Evolutionary conservation across 106 monocot species (phyloP).

Genomic region (Dendrobium huoshanense): DNA sequence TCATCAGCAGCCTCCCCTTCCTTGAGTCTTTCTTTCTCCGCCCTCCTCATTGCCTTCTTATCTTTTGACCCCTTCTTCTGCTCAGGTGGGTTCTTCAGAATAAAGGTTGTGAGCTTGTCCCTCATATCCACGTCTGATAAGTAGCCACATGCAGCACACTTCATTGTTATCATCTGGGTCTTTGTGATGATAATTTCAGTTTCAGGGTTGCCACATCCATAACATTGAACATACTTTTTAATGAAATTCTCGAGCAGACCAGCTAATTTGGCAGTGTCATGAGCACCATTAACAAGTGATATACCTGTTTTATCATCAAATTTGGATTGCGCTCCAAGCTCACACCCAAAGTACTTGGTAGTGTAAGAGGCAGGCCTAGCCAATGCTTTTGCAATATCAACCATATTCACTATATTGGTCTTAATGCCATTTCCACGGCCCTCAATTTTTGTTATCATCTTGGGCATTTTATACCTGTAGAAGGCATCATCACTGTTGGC

Average conservation of each 20-base stretch:
- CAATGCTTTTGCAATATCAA: slow-evolving; percentile 75
- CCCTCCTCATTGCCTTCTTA: slow-evolving; percentile 69
- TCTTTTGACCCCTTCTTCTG: slow-evolving; percentile 61
- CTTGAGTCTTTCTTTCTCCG: slow-evolving; percentile 73
- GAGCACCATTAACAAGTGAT: slow-evolving; percentile 68
- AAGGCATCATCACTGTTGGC: slow-evolving; percentile 84
- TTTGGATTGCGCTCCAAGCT: slow-evolving; percentile 82
- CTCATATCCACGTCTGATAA: slow-evolving; percentile 78
- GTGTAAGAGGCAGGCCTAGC: slow-evolving; percentile 68
- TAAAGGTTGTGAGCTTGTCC: slow-evolving; percentile 69
- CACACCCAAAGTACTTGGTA: slow-evolving; percentile 79
- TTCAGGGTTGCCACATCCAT: slow-evolving; percentile 77
- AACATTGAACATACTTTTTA: slow-evolving; percentile 82
- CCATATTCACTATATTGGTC: slow-evolving; percentile 86
- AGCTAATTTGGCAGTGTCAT: slow-evolving; percentile 75
- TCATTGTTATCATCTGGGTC: slow-evolving; percentile 62
- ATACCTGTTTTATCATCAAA: slow-evolving; percentile 72
- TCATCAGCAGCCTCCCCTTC: slow-evolving; percentile 82
- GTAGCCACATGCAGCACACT: slow-evolving; percentile 80
- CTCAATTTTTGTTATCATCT: slow-evolving; percentile 85
- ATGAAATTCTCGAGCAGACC: slow-evolving; percentile 73
- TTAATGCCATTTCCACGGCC: slow-evolving; percentile 86
- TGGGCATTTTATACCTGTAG: slow-evolving; percentile 88
- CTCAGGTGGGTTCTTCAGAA: slow-evolving; percentile 71
- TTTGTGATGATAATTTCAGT: slow-evolving; percentile 71